Evolutionary conservation across 208 protist species (phyloP), one percentile per base, ranked within the genome.

Genomic region (Tritrichomonas foetus): DNA sequence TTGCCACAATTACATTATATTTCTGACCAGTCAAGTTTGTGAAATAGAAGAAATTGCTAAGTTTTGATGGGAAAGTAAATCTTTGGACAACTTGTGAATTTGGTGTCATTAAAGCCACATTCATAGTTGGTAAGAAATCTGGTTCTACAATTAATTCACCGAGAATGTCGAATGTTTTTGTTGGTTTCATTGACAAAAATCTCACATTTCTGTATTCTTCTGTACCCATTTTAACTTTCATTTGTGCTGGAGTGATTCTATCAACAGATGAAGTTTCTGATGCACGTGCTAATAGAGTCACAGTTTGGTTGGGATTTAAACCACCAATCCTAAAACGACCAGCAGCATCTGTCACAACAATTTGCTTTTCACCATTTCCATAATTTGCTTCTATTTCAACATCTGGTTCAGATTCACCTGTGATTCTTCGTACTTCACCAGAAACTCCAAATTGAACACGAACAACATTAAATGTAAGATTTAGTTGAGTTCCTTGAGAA

Each of bases 371-470:
- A 49, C 78, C 78, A 30, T n/a, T 57, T 47, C n/a, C 0, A 36
- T 57, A 50, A 50, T 36, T 33, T 9, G 78, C 78, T 57, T 44
- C 47, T 14, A 89, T 47, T 57, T 89, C 78, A 57, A 89, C 30
- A 89, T 89, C 78, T 89, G 78, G 78, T 50, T 89, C 78, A 53
- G 41, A 36, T 53, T 47, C 8, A 49, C 78, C 78, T 14, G 78
- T 53, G 11, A 89, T 57, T 53, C 41, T 53, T 39, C 47, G 25
- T 8, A 89, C 78, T 57, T 89, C 78, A 39, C 78, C 78, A 2
- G 14, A 33, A 30, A 89, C 57, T 0, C 78, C 78, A 27, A 61
- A 89, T 53, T 47, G 0, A 20, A 49, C 44, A 13, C 78, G 5
- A 47, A 57, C 57, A 27, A 89, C 47, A 39, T 0, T 39, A 47